phyloP scores from a whole-genome alignment of 441 rosid species.

The Pelargonium myrrhifolium region DNA sequence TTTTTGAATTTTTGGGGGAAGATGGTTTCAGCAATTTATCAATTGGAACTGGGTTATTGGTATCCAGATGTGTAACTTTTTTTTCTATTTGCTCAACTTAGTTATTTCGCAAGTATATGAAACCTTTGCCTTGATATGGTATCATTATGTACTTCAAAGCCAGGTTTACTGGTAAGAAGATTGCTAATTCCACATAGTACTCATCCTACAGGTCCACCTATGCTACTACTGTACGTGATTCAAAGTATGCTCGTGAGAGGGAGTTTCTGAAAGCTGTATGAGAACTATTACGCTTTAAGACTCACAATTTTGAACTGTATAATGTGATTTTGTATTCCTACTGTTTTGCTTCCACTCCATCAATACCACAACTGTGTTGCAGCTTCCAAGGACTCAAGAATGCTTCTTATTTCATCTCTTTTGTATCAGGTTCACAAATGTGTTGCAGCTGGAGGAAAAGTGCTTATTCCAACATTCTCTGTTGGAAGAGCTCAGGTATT shows the following conservation, averaged over 20 bases:
- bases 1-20: background rate
- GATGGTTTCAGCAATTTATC: slow-evolving; percentile 1
- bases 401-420: background rate
- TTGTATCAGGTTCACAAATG: slow-evolving; percentile 71
- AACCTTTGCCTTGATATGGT: background rate
- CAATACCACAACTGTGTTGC: background rate
- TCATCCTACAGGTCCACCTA: slow-evolving; percentile 67
- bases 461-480: slow-evolving; percentile 92
- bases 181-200: background rate
- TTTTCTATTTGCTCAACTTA: background rate
- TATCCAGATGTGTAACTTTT: background rate
- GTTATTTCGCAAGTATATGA: background rate
- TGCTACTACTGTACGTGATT: slow-evolving; percentile 85
- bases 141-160: background rate
- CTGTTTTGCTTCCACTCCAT: background rate
- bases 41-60: background rate
- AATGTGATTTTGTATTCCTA: slow-evolving; percentile 10
- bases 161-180: background rate
- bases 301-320: slow-evolving; percentile 9
- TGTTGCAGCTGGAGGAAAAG: slow-evolving; percentile 91
- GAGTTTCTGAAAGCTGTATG: slow-evolving; percentile 95
- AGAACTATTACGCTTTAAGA: slow-evolving; percentile 18
- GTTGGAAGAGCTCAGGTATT: slow-evolving; percentile 96
- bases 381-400: background rate
- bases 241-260: slow-evolving; percentile 83